phyloP scores from a whole-genome alignment of 78 protist species.

The Polysphondylium violaceum region DNA sequence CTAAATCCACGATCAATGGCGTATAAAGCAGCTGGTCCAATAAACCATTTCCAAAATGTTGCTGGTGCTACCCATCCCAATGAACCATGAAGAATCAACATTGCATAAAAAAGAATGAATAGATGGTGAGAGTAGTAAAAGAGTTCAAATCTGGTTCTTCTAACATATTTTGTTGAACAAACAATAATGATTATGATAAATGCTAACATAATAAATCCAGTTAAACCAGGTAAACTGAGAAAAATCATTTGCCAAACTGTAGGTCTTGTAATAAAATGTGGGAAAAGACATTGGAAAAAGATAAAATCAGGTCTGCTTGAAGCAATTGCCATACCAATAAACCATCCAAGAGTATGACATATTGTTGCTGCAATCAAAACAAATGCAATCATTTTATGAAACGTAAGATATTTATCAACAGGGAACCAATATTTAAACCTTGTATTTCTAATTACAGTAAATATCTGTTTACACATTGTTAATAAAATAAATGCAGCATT shows the following conservation, averaged over 20 bases:
- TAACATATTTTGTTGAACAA: neutral
- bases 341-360: constrained; percentile 41
- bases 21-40: constrained; percentile 84
- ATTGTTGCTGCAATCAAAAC: neutral
- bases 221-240: constrained; percentile 34
- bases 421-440: neutral
- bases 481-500: constrained; percentile 29
- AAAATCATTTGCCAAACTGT: constrained; percentile 49
- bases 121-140: constrained; percentile 54
- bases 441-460: constrained; percentile 18
- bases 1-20: constrained; percentile 76
- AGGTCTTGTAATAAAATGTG: constrained; percentile 38
- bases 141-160: constrained; percentile 28
- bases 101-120: constrained; percentile 13
- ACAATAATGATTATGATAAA: neutral
- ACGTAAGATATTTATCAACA: constrained; percentile 38
- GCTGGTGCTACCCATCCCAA: constrained; percentile 42
- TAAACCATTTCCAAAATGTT: constrained; percentile 86
- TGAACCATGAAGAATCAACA: constrained; percentile 26
- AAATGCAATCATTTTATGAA: constrained; percentile 38
- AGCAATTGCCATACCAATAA: constrained; percentile 35
- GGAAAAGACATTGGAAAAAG: constrained; percentile 11
- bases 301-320: constrained; percentile 2
- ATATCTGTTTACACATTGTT: constrained; percentile 56
- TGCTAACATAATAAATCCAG: constrained; percentile 28